These are phyloP conservation scores for Albugo candida DNA, from an alignment of 352 stramenopile species.

Conservation along the genomic window DNA sequence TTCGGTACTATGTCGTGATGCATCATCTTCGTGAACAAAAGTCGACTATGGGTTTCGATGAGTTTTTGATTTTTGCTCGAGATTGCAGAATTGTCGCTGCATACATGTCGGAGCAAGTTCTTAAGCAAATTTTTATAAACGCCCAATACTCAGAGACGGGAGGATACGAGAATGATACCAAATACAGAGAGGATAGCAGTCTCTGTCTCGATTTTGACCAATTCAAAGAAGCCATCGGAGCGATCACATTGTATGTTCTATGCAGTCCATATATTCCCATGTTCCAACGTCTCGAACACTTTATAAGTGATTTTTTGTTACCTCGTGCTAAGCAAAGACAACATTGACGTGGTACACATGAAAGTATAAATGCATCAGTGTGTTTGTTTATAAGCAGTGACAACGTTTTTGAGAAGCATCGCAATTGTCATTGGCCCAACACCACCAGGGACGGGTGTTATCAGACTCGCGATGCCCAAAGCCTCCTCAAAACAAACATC, in stretches of 20 bases:
- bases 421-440: constrained; percentile 98
- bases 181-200: neutral
- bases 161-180: constrained; percentile 11
- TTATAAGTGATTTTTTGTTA: constrained; percentile 54
- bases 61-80: constrained; percentile 36
- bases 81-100: constrained; percentile 58
- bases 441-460: constrained; percentile 95
- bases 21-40: constrained; percentile 47
- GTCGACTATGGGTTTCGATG: constrained; percentile 40
- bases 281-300: constrained; percentile 58
- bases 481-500: constrained; percentile 89
- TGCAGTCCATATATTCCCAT: constrained; percentile 62
- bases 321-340: constrained; percentile 42
- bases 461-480: constrained; percentile 57
- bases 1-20: constrained; percentile 69
- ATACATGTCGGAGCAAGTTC: constrained; percentile 58
- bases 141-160: constrained; percentile 33
- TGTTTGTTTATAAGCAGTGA: constrained; percentile 47
- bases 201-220: constrained; percentile 40
- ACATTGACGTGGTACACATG: neutral
- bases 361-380: neutral
- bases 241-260: constrained; percentile 56
- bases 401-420: constrained; percentile 84
- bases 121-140: constrained; percentile 61
- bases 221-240: constrained; percentile 50